A percentile compares a stretch with the other conserved stretches of the same genome.
Conservation (phyloP, 352 stramenopile species). For the Achlya hypogyna region DNA sequence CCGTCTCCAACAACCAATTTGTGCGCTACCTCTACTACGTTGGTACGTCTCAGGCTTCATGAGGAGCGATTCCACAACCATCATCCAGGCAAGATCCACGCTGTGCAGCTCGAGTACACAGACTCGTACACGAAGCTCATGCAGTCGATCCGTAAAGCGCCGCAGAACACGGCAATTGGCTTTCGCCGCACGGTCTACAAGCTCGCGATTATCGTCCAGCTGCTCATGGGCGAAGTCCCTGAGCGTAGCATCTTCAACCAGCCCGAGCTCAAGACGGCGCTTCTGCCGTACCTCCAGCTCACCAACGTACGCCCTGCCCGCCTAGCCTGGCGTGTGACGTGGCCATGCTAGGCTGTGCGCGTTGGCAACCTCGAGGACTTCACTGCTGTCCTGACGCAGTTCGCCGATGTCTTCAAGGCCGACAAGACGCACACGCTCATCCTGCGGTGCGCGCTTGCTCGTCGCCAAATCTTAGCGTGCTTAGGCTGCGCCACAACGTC, state of each 20-base stretch:
- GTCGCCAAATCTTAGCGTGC: neutral
- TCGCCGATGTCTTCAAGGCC: conserved; percentile 79
- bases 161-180: conserved; percentile 91
- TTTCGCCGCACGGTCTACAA: conserved; percentile 96
- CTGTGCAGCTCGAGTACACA: conserved; percentile 96
- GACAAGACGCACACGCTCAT: conserved; percentile 97
- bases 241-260: conserved; percentile 92
- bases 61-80: neutral
- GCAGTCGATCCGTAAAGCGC: conserved; percentile 95
- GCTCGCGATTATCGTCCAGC: conserved; percentile 93
- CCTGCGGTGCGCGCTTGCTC: conserved; percentile 50
- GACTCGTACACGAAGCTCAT: conserved; percentile 93
- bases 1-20: conserved; percentile 97
- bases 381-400: conserved; percentile 79
- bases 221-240: conserved; percentile 97
- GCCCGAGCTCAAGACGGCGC: conserved; percentile 76
- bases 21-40: conserved; percentile 97
- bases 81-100: conserved; percentile 87
- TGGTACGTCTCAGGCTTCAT: conserved; percentile 18
- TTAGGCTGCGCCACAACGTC: conserved; percentile 93
- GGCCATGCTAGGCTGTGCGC: conserved; percentile 80
- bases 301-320: conserved; percentile 65
- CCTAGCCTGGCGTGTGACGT: conserved; percentile 5
- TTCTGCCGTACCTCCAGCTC: conserved; percentile 93
- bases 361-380: conserved; percentile 94